Evolutionary conservation across 768 basidiomycete species (phyloP).

Genomic region (Russula abietina): DNA sequence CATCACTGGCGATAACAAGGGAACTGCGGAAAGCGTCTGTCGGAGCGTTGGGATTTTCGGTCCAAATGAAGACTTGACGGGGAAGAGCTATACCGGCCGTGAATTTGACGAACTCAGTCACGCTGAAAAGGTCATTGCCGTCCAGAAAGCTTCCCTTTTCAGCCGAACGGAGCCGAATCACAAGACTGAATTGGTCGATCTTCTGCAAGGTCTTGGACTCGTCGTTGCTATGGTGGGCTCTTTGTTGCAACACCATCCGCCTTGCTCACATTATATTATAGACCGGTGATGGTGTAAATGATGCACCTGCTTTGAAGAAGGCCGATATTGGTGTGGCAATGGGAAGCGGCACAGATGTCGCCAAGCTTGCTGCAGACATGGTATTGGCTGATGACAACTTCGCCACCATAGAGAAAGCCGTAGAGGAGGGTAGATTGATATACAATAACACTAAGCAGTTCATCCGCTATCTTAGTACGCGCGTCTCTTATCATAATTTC

Average conservation of each 20-base stretch:
- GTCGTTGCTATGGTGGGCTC: slow-evolving; percentile 86
- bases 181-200: slow-evolving; percentile 90
- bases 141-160: slow-evolving; percentile 85
- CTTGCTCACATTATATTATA: slow-evolving; percentile 30
- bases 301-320: slow-evolving; percentile 93
- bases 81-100: slow-evolving; percentile 91
- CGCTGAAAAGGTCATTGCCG: slow-evolving; percentile 79
- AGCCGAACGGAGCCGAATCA: slow-evolving; percentile 92
- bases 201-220: slow-evolving; percentile 83
- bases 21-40: slow-evolving; percentile 96
- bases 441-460: slow-evolving; percentile 99
- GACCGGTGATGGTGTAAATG: slow-evolving; percentile 98
- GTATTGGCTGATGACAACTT: slow-evolving; percentile 97
- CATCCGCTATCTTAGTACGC: slow-evolving; percentile 93
- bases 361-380: slow-evolving; percentile 97
- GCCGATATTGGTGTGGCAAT: slow-evolving; percentile 98
- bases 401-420: slow-evolving; percentile 91
- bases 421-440: slow-evolving; percentile 95
- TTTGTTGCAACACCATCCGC: slow-evolving; percentile 18
- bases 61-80: slow-evolving; percentile 79
- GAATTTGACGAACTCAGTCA: slow-evolving; percentile 80
- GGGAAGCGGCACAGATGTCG: slow-evolving; percentile 98
- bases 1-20: slow-evolving; percentile 97
- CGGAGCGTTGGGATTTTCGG: slow-evolving; percentile 92
- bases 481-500: slow-evolving; percentile 1